Conservation (phyloP, 2,329 filamentous ascomycete genomes). For the Fusarium verticillioides region DNA sequence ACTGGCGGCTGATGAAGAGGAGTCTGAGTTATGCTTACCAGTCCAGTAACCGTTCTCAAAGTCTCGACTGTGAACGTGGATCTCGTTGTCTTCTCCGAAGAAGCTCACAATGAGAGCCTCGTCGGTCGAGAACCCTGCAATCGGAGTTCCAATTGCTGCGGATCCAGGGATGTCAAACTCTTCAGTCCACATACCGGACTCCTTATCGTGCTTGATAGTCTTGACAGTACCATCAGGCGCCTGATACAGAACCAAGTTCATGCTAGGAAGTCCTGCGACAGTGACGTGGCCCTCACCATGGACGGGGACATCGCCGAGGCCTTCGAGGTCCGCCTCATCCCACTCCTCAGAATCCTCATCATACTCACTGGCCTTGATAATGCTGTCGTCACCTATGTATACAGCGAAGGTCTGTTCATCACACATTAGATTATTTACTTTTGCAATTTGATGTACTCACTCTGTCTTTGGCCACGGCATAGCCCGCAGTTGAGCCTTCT, state of each 20-base stretch:
- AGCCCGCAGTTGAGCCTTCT: not conserved
- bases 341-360: not conserved
- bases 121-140: not conserved
- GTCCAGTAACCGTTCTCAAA: not conserved
- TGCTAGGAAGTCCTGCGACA: not conserved
- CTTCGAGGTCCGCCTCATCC: not conserved
- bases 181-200: rapidly evolving
- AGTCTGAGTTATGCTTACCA: not conserved
- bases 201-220: not conserved
- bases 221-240: not conserved
- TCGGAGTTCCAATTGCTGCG: not conserved
- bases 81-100: not conserved
- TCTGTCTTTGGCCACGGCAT: not conserved
- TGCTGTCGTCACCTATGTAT: not conserved
- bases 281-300: not conserved
- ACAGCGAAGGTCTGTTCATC: not conserved
- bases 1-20: rapidly evolving
- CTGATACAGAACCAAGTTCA: not conserved
- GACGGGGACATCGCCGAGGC: not conserved
- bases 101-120: not conserved
- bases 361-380: not conserved
- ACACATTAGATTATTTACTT: not conserved
- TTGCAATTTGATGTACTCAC: not conserved
- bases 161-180: not conserved
- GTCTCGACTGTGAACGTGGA: not conserved